These are phyloP conservation scores for Limonium bicolor DNA, from an alignment of 148 eudicot species.

Conservation along the genomic window DNA sequence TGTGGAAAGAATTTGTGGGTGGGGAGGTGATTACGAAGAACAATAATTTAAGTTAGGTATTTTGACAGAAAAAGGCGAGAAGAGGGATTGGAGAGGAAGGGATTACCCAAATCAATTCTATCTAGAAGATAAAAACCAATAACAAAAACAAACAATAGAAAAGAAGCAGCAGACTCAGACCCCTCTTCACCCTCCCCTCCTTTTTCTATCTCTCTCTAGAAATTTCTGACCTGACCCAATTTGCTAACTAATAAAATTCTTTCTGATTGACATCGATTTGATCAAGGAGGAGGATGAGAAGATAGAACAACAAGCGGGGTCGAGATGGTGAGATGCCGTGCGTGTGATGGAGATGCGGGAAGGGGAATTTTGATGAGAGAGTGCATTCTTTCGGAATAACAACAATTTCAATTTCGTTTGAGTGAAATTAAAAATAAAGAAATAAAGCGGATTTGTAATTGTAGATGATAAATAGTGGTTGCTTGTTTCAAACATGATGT, in stretches of 20 bases:
- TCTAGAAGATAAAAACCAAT: too few species aligned
- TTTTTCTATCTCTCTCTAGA: background rate
- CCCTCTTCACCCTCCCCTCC: too few species aligned
- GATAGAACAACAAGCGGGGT: background rate
- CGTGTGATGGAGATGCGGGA: constrained; percentile 8
- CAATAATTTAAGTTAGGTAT: constrained; percentile 5
- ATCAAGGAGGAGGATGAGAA: background rate
- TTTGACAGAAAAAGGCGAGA: background rate
- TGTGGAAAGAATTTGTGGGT: background rate
- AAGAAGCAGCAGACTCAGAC: too few species aligned
- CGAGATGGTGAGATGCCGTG: background rate
- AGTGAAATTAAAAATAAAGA: background rate
- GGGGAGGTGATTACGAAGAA: constrained; percentile 2
- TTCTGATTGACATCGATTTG: constrained; percentile 1
- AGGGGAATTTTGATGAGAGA: background rate
- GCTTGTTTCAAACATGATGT: constrained; percentile 6
- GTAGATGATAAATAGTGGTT: constrained; percentile 6
- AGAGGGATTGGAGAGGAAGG: background rate
- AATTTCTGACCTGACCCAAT: background rate
- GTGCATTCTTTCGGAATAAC: background rate
- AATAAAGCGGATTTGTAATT: constrained; percentile 1
- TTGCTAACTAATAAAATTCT: background rate
- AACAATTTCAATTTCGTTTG: background rate
- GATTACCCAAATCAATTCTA: background rate
- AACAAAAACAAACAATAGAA: too few species aligned